Conservation (phyloP, 202 grass and related monocot species). For the Carex sylvatica region DNA sequence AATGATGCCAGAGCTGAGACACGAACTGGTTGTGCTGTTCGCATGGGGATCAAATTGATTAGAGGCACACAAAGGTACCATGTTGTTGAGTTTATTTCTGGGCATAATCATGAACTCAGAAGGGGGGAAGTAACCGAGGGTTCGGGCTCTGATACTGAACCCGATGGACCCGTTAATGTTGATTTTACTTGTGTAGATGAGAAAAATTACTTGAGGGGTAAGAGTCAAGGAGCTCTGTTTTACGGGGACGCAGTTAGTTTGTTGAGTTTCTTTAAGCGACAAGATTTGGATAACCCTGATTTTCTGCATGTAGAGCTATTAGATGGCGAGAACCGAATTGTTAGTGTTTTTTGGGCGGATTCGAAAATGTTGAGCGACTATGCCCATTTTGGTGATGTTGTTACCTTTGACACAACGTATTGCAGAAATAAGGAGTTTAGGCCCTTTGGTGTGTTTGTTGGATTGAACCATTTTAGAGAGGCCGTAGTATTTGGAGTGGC, state of each 20-base stretch:
- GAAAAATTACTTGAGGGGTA: neutral
- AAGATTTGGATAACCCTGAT: neutral
- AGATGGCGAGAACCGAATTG: neutral
- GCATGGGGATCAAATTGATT: constrained; percentile 4
- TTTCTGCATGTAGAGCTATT: constrained; percentile 11
- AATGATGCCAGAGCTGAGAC: neutral
- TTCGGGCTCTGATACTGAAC: neutral
- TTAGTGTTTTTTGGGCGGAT: constrained; percentile 14
- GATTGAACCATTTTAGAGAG: constrained; percentile 16
- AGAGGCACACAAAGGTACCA: neutral
- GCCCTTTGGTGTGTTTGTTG: constrained; percentile 28
- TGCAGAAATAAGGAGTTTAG: constrained; percentile 2
- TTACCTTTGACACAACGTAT: constrained; percentile 23
- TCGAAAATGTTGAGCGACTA: neutral
- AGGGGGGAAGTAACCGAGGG: neutral
- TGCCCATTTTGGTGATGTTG: constrained; percentile 9
- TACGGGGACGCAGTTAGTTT: neutral
- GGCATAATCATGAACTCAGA: neutral
- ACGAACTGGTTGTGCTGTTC: neutral
- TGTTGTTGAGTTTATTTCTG: neutral
- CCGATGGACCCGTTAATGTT: neutral
- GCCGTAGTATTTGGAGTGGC: constrained; percentile 3
- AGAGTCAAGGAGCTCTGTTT: neutral
- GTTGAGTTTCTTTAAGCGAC: neutral
- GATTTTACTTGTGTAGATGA: neutral